Evolutionary conservation across 768 basidiomycete genomes (phyloP).

Genomic region (Agrocybe praecox): DNA sequence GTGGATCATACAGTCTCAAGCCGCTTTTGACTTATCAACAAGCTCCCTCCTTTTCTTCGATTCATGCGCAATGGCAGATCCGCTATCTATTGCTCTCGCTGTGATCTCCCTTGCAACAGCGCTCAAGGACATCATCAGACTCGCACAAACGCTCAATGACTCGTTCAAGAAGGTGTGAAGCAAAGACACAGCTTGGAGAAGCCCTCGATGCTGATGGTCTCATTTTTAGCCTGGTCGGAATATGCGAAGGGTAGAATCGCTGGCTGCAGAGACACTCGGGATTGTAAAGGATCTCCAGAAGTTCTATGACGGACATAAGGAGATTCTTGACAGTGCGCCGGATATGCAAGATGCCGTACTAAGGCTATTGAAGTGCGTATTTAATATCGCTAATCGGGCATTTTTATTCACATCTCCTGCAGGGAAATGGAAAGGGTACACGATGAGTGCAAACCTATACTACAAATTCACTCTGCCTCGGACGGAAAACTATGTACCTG

Average conservation of each 20-base stretch:
- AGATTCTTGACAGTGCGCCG: background rate
- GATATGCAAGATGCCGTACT: background rate
- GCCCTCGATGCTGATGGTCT: no score
- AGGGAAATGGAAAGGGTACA: background rate
- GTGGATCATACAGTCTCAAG: no score
- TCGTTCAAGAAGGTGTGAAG: background rate
- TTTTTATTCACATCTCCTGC: background rate
- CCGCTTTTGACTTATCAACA: no score
- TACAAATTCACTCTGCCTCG: background rate
- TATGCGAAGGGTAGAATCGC: background rate
- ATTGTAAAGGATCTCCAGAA: background rate
- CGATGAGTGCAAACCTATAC: background rate
- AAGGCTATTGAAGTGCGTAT: background rate
- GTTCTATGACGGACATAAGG: background rate
- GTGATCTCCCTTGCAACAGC: no score
- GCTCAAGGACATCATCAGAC: no score
- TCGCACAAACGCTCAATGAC: background rate
- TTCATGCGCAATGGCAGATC: no score
- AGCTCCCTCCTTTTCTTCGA: no score
- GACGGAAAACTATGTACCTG: no score
- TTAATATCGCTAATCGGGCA: background rate
- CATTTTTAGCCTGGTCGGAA: background rate
- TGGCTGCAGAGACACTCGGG: background rate
- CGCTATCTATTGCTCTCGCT: no score
- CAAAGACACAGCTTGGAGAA: no score